Evolutionary conservation across 2,329 filamentous ascomycete genomes (phyloP), one percentile per base, ranked within the genome.

Genomic region (Parascedosporium putredinis): DNA sequence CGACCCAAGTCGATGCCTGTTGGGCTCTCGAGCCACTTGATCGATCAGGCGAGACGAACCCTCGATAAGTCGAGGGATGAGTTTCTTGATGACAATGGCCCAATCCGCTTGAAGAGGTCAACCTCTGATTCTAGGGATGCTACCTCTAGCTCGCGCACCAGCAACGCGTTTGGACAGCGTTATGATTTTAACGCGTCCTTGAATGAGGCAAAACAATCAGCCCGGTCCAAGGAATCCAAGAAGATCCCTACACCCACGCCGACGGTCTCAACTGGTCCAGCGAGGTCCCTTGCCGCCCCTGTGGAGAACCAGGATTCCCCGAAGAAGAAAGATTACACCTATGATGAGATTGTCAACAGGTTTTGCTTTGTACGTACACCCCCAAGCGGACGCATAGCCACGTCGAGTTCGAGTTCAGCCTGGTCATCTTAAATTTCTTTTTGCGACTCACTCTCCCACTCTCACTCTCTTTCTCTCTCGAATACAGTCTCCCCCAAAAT

Each of bases 341-440:
- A 98, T 66, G 88, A 94, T 69, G 93, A 98, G 70, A 79, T 98
- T 56, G 86, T 98, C 67, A 90, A 95, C 74, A 96, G 95, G 74
- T 98, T 95, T 76, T 98, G 93, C 78, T 98, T 97, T 81, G 91
- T 96, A 91, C 82, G 91, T 95, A 77, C 77, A 63, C 67, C 67
- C 56, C 64, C 47, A 16, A 24, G 34, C 50, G 50, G 50, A 50
- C 49, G 51, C 50, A 50, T 52, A 52, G 45, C 36, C 51, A 64
- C 58, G 56, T 61, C 49, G 59, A 59, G 51, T 57, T 59, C 60
- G 60, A 56, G 58, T 56, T 52, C 53, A 46, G 50, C 49, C 23
- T 42, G 38, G 38, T 47, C 38, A 40, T 33, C 38, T 12, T 33
- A 49, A 45, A 45, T 51, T 31, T 55, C 55, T 57, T 55, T 53